Evolutionary conservation across 2,329 filamentous ascomycete species (phyloP), one percentile per base, ranked within the genome.

Genomic region (Neobulgaria alba): DNA sequence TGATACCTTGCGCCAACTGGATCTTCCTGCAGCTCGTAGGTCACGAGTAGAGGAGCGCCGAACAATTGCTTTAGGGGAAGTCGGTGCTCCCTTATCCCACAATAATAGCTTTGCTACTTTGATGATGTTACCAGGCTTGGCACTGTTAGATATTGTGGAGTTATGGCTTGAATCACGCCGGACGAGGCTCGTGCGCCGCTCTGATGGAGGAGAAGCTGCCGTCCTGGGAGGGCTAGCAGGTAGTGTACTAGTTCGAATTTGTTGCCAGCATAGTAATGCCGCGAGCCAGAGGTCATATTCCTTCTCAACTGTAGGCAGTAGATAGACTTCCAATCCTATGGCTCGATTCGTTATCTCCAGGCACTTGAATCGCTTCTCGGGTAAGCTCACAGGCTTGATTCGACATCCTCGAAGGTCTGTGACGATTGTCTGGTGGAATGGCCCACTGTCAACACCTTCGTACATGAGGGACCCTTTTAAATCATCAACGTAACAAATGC

Each of bases 71-170:
- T 68, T 65, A 4, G 77, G 74, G 29, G 72, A 56, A 29, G 50
- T 43, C 4, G 75, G 69, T 5, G 67, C 57, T 2, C 80, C 82
- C 59, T 84, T 92, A 63, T 96, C 88, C 90, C 89, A 95, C 34
- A 94, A 71, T 57, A 88, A 80, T 58, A 95, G 77, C 58, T 88
- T 89, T 41, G 88, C 92, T 35, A 95, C 86, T 60, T 96, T 98
- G 67, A 96, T 96, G 50, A 96, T 92, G 41, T 83, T 79, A 3
- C 78, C 75, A 47, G 87, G 82, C 57, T 82, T 92, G 74, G 74
- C n/a, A 10, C 15, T 20, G 21, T 37, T 36, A 17, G 30, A 26
- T 15, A 18, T 45, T 15, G 55, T 56, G 10, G 64, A 63, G 68
- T 21, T 29, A n/a, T 21, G 12, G 68, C 39, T 68, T 64, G 38